Evolutionary conservation across 768 basidiomycete species (phyloP).

Genomic region (Tulasnella sp.): DNA sequence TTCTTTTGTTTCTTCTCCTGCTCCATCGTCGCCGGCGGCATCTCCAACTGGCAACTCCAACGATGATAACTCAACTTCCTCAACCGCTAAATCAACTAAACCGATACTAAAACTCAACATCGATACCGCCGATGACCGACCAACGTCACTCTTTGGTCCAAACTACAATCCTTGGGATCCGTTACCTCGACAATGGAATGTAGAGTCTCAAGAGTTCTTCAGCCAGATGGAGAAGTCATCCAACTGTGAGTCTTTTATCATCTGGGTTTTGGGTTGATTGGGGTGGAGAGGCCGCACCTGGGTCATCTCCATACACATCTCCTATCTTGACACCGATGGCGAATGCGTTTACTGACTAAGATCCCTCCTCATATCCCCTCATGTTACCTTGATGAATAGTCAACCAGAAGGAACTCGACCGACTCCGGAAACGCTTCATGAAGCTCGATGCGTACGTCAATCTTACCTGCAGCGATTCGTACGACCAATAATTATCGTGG

Average conservation of each 20-base stretch:
- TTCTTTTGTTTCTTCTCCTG: constrained; percentile 4
- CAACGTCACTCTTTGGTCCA: not conserved
- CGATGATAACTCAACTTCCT: not conserved
- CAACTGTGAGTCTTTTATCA: constrained; percentile 91
- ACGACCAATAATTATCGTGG: not conserved
- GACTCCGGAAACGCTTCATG: constrained; percentile 98
- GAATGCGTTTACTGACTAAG: not conserved
- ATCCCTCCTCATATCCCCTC: not conserved
- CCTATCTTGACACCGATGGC: not conserved
- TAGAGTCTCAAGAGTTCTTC: constrained; percentile 91
- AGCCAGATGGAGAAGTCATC: constrained; percentile 95
- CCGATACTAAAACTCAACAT: not conserved
- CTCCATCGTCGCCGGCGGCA: not conserved
- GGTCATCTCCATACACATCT: not conserved
- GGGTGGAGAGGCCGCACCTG: not conserved
- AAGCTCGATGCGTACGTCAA: constrained; percentile 80
- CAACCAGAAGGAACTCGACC: constrained; percentile 84
- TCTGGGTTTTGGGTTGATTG: too few relatives aligned
- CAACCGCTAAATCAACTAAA: not conserved
- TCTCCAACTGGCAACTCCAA: not conserved
- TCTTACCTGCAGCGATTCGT: not conserved
- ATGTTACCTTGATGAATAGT: constrained; percentile 37
- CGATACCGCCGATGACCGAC: not conserved
- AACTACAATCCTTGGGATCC: constrained; percentile 14
- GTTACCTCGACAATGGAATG: constrained; percentile 6